Evolutionary conservation across 805 yeast species (phyloP), one percentile per base, ranked within the genome.

Genomic region (Middelhovenomyces tepae): DNA sequence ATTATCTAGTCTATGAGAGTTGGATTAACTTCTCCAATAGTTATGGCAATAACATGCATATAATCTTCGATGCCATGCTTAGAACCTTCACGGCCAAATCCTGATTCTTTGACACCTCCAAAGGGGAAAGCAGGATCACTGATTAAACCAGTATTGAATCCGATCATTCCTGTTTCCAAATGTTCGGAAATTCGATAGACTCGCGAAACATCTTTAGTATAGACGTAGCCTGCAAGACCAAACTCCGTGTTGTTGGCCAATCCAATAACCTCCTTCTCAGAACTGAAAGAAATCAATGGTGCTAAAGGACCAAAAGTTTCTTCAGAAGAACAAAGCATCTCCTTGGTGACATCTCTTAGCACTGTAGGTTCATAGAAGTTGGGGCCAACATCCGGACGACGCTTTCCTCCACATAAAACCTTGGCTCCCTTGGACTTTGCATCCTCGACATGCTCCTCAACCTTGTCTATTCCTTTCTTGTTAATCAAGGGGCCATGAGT

Each of bases 81-180:
- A 1, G 78, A 70, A 11, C 82, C 82, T 53, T 77, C 84, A 54
- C 82, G 69, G 21, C 84, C 84, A 50, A 73, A 75, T 0, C 84
- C 84, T 16, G 78, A 70, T 46, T 73, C 73, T 44, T 73, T 73
- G 30, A 76, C 61, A 35, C 84, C 84, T 21, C 84, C 74, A 39
- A 69, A 69, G 41, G 81, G 80, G 29, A 74, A 47, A 4, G 76
- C 58, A 21, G 68, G 64, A 41, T 72, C 78, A 4, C 75, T 66
- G 50, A 72, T 69, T 2, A 69, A 45, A 34, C 78, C 77, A 5
- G 73, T 68, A 53, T 75, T 75, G 28, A 74, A 73, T 26, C 75
- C 62, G 14, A 75, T 78, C 78, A 73, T 74, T 26, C 82, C 82
- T n/a, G 67, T 48, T 51, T 75, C 81, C 42, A 75, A 55, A 16